A percentile compares a stretch with the other conserved stretches of the same genome.
Conservation (phyloP, 192 early-diverging fungal species). For the Gigaspora rosea region DNA sequence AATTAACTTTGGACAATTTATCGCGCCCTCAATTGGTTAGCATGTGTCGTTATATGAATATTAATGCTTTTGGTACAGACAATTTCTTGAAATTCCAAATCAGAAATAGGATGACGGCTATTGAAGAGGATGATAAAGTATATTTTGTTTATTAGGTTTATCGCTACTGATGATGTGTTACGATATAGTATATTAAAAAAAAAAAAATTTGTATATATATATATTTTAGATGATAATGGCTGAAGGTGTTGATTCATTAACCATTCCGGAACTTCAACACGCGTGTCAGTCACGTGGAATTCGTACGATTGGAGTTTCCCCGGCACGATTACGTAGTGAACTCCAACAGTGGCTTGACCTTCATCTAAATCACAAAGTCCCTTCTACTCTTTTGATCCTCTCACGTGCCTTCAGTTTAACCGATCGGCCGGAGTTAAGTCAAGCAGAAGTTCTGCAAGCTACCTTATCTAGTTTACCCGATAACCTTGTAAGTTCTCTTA, state of each 20-base stretch:
- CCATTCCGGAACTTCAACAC: slow-evolving; percentile 84
- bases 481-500: slow-evolving; percentile 64
- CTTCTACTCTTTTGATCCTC: slow-evolving; percentile 86
- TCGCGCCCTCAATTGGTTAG: slow-evolving; percentile 92
- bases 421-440: slow-evolving; percentile 51
- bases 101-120: slow-evolving; percentile 80
- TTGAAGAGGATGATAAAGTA: slow-evolving; percentile 85
- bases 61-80: slow-evolving; percentile 98
- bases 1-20: slow-evolving; percentile 90
- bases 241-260: slow-evolving; percentile 89
- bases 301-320: slow-evolving; percentile 83
- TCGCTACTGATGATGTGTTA: not conserved
- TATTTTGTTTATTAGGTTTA: not conserved
- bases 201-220: too few relatives aligned
- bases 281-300: slow-evolving; percentile 91
- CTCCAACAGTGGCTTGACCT: slow-evolving; percentile 94
- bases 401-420: slow-evolving; percentile 85
- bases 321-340: slow-evolving; percentile 85
- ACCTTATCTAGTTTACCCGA: slow-evolving; percentile 90
- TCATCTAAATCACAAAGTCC: slow-evolving; percentile 89
- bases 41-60: slow-evolving; percentile 94
- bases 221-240: slow-evolving; percentile 68
- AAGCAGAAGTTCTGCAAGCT: slow-evolving; percentile 85
- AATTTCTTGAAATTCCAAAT: slow-evolving; percentile 92
- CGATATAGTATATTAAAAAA: not conserved